Conservation (phyloP, 2,329 filamentous ascomycete species). For the Colletotrichum tropicale region DNA sequence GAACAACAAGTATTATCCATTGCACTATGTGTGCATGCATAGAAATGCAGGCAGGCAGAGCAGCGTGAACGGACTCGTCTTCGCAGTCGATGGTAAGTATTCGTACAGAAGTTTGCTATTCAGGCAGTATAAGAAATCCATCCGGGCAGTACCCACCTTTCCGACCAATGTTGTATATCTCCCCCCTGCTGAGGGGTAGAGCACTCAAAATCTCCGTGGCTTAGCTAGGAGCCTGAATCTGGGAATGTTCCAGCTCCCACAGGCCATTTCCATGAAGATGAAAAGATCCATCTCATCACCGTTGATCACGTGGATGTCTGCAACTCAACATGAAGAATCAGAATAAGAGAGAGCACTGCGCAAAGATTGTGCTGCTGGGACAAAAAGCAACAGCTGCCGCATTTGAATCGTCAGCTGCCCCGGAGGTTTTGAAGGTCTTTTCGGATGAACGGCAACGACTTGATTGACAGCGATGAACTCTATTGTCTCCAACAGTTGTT, state of each 20-base stretch:
- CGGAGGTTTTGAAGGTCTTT: background rate
- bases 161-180: background rate
- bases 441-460: background rate
- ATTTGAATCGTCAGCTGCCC: background rate
- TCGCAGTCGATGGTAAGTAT: background rate
- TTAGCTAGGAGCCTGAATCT: background rate
- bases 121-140: background rate
- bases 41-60: background rate
- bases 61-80: accelerated
- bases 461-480: background rate
- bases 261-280: background rate
- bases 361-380: background rate
- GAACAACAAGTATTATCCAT: background rate
- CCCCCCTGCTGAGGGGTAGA: too few relatives aligned
- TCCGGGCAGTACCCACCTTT: background rate
- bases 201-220: background rate
- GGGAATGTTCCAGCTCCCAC: background rate
- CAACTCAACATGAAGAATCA: background rate
- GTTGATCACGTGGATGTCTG: accelerated
- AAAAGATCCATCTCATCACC: accelerated
- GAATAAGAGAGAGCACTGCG: background rate
- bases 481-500: background rate
- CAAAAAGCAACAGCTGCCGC: background rate
- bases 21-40: background rate
- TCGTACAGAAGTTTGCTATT: background rate